phyloP scores from a whole-genome alignment of 2,329 filamentous ascomycete genomes.

The Ilyonectria destructans region DNA sequence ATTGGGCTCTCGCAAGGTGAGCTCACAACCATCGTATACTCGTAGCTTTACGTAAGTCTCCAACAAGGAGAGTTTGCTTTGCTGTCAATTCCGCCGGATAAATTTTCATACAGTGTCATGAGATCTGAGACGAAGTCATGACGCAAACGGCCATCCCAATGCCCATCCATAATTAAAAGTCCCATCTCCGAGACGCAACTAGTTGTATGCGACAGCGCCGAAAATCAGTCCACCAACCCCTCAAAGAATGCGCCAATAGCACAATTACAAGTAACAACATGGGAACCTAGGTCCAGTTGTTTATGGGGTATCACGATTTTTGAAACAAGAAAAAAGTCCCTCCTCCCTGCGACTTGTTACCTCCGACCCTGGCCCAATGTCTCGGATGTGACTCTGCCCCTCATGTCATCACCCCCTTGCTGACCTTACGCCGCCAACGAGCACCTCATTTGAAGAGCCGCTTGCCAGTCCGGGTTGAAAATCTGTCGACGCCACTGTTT shows the following conservation, averaged over 20 bases:
- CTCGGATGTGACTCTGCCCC: constrained; percentile 1
- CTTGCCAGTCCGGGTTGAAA: constrained; percentile 68
- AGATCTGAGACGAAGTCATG: background rate
- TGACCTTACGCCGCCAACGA: background rate
- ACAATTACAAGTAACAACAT: constrained; percentile 13
- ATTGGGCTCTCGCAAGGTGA: background rate
- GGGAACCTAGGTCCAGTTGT: constrained; percentile 13
- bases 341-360: constrained; percentile 17
- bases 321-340: constrained; percentile 21
- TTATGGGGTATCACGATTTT: constrained; percentile 32
- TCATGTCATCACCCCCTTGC: background rate
- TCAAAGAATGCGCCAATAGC: constrained; percentile 5
- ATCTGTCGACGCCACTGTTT: constrained; percentile 73
- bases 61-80: background rate
- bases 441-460: constrained; percentile 67
- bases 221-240: background rate
- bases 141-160: background rate
- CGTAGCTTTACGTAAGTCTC: constrained; percentile 4
- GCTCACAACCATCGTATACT: background rate
- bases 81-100: background rate
- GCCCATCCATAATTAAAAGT: background rate
- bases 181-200: background rate
- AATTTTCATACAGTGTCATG: background rate
- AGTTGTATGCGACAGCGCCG: background rate
- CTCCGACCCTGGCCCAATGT: constrained; percentile 11